These are phyloP conservation scores for Viridothelium virens DNA, from an alignment of 495 filamentous ascomycete genomes.

Conservation along the genomic window DNA sequence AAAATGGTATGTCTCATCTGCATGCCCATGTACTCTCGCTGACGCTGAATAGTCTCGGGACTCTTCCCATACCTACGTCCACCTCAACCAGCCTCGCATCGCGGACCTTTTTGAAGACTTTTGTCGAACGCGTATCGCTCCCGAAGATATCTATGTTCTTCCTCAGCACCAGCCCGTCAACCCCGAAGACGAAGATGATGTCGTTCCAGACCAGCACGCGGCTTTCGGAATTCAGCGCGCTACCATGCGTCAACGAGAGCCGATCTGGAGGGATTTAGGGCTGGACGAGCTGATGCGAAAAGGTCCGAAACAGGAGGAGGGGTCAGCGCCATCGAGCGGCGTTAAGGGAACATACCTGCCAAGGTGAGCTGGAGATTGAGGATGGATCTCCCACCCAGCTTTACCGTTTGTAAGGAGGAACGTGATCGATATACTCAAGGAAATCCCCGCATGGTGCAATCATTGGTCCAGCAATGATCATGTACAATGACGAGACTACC, in stretches of 20 bases:
- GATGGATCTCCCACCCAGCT: too few species aligned
- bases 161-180: slow-evolving; percentile 87
- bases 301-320: slow-evolving; percentile 38
- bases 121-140: slow-evolving; percentile 26
- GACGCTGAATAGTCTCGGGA: slow-evolving; percentile 69
- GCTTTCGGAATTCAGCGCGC: slow-evolving; percentile 92
- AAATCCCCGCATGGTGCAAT: too few species aligned
- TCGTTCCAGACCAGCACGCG: slow-evolving; percentile 94
- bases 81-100: slow-evolving; percentile 70
- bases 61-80: slow-evolving; percentile 74
- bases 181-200: slow-evolving; percentile 94
- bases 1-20: not conserved
- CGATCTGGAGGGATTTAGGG: slow-evolving; percentile 81
- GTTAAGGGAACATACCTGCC: not conserved
- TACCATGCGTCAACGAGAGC: slow-evolving; percentile 61
- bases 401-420: not conserved
- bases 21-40: not conserved
- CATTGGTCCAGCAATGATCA: too few species aligned
- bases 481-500: too few species aligned
- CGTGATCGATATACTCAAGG: too few species aligned
- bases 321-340: not conserved
- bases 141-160: slow-evolving; percentile 73
- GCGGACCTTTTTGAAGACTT: slow-evolving; percentile 84
- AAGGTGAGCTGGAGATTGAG: not conserved
- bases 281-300: slow-evolving; percentile 60